Evolutionary conservation across 495 filamentous ascomycete species (phyloP).

Genomic region (Aspergillus sclerotioniger): DNA sequence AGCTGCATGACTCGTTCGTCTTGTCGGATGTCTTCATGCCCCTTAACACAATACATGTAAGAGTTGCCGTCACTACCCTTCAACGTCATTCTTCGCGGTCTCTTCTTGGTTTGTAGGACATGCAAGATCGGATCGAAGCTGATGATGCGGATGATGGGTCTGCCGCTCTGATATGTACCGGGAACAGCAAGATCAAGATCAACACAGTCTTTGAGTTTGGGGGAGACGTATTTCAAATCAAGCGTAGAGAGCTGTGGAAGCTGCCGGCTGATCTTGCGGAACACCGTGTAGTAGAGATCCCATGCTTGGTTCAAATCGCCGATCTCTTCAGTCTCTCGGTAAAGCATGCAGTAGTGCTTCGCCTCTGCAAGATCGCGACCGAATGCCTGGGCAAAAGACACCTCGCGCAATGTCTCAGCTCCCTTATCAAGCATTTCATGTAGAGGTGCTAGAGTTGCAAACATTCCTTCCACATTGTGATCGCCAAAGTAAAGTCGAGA

Average conservation of each 20-base stretch:
- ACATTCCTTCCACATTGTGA: conserved; percentile 95
- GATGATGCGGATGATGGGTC: conserved; percentile 79
- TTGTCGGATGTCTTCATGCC: conserved; percentile 97
- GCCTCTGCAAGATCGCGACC: conserved; percentile 92
- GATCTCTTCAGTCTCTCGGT: conserved; percentile 78
- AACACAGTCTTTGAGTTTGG: conserved; percentile 76
- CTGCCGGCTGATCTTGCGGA: conserved; percentile 93
- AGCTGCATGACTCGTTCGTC: conserved; percentile 99
- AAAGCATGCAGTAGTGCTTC: conserved; percentile 92
- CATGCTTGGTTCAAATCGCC: conserved; percentile 96
- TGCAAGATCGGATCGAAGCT: conserved; percentile 84
- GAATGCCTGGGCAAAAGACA: conserved; percentile 97
- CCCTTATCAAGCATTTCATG: conserved; percentile 89
- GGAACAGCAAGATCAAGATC: conserved; percentile 90
- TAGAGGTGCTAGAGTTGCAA: conserved; percentile 81
- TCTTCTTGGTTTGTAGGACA: conserved; percentile 96
- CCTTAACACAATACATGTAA: conserved; percentile 89
- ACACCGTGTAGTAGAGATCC: conserved; percentile 98
- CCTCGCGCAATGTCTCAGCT: conserved; percentile 88
- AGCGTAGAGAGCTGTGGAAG: conserved; percentile 85
- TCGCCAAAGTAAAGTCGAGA: conserved; percentile 92
- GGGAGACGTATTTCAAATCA: conserved; percentile 96
- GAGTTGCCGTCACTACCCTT: conserved; percentile 81
- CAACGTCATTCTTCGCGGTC: conserved; percentile 83
- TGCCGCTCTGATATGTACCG: conserved; percentile 87